These are phyloP conservation scores for thale cress (Arabidopsis thaliana) DNA, from an alignment of 345 rosid species.

Conservation along the genomic window DNA sequence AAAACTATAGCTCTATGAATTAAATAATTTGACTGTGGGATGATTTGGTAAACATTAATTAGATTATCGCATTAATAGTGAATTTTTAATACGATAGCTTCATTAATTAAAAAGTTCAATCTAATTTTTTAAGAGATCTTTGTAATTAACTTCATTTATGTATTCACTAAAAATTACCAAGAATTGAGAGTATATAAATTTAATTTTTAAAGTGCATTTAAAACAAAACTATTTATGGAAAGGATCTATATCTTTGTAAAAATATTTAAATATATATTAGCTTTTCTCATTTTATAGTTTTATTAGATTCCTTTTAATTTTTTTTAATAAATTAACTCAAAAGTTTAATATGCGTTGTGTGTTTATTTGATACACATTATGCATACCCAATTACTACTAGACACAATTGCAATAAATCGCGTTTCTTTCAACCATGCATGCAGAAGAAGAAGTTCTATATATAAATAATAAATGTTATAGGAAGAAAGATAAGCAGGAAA, in stretches of 20 bases:
- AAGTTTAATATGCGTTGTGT: neutral
- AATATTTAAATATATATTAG: neutral
- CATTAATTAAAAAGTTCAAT: no score
- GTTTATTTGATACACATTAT: neutral
- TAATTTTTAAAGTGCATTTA: neutral
- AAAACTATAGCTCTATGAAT: neutral
- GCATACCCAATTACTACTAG: neutral
- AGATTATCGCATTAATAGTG: neutral
- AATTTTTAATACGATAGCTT: no score
- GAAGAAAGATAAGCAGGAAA: no score
- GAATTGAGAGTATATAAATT: neutral
- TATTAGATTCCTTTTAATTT: neutral
- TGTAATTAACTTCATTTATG: no score
- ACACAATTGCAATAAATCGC: neutral
- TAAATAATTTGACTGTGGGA: neutral
- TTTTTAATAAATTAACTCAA: neutral
- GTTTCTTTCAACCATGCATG: neutral
- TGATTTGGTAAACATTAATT: neutral
- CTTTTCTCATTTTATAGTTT: no score
- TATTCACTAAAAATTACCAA: neutral
- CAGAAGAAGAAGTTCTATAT: neutral
- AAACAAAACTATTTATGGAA: neutral
- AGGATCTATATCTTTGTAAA: neutral
- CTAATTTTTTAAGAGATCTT: no score
- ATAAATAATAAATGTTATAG: no score